Conservation (phyloP, 176 grass and related monocot species). For the Avena atlantica region DNA sequence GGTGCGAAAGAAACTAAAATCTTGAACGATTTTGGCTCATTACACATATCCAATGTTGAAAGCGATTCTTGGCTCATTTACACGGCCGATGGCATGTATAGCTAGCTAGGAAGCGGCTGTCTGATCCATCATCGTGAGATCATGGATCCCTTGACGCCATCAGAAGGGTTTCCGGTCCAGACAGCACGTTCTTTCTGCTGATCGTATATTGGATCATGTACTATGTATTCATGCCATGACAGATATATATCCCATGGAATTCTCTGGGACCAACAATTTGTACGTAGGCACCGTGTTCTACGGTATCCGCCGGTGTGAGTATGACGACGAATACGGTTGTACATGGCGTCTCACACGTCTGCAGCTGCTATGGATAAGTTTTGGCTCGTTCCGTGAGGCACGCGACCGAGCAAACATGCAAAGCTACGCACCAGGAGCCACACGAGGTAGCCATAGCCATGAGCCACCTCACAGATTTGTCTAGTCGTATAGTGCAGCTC, state of each 20-base stretch:
- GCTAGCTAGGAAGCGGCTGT: background rate
- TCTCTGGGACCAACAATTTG: background rate
- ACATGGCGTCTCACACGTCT: background rate
- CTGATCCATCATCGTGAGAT: conserved; percentile 6
- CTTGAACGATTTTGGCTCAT: no score
- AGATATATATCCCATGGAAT: background rate
- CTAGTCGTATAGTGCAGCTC: background rate
- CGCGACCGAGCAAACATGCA: background rate
- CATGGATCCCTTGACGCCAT: background rate
- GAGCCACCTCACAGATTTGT: background rate
- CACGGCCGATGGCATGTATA: background rate
- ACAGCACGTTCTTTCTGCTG: background rate
- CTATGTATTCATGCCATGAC: background rate
- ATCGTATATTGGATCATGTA: background rate
- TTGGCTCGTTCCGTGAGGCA: background rate
- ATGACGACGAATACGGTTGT: background rate
- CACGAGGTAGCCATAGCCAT: no score
- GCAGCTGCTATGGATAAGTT: background rate
- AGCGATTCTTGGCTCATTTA: background rate
- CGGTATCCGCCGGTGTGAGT: background rate
- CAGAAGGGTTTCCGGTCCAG: background rate
- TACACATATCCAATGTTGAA: background rate
- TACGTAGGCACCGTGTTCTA: background rate
- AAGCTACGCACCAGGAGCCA: background rate
- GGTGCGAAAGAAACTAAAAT: no score